Conservation (phyloP, 2,329 filamentous ascomycete species). For the Fusarium miscanthi region DNA sequence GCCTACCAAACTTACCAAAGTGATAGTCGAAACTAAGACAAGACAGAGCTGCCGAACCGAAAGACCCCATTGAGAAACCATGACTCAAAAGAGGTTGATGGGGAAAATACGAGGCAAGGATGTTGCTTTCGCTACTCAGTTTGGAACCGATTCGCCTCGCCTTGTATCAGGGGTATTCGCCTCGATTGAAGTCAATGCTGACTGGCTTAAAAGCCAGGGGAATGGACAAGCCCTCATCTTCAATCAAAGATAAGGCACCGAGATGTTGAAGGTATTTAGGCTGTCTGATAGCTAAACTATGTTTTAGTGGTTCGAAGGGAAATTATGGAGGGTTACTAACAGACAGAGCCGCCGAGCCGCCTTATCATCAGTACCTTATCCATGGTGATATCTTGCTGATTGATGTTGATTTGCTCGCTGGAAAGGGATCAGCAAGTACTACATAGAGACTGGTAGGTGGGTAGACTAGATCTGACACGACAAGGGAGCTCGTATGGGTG, state of each 20-base stretch:
- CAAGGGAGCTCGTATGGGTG: not conserved
- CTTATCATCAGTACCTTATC: constrained; percentile 30
- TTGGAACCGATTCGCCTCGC: constrained; percentile 3
- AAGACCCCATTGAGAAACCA: constrained; percentile 2
- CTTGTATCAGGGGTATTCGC: not conserved
- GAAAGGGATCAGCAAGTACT: not conserved
- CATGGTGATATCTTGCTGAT: constrained; percentile 3
- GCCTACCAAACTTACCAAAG: not conserved
- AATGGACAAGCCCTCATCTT: constrained; percentile 8
- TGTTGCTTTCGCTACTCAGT: not conserved
- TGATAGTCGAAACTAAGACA: not conserved
- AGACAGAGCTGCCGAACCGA: constrained; percentile 9
- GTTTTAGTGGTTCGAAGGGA: constrained; percentile 33
- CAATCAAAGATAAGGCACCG: constrained; percentile 35
- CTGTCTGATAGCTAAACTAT: constrained; percentile 11
- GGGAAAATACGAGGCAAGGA: constrained; percentile 5
- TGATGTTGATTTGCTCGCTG: not conserved
- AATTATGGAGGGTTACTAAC: constrained; percentile 34
- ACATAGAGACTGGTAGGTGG: not conserved
- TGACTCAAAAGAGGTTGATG: constrained; percentile 14
- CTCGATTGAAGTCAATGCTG: not conserved
- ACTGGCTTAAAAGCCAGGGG: constrained; percentile 9
- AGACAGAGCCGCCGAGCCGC: constrained; percentile 11
- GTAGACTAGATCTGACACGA: constrained; percentile 1
- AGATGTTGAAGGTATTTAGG: constrained; percentile 1